Evolutionary conservation across 768 basidiomycete species (phyloP).

Genomic region (Tricholoma furcatifolium): DNA sequence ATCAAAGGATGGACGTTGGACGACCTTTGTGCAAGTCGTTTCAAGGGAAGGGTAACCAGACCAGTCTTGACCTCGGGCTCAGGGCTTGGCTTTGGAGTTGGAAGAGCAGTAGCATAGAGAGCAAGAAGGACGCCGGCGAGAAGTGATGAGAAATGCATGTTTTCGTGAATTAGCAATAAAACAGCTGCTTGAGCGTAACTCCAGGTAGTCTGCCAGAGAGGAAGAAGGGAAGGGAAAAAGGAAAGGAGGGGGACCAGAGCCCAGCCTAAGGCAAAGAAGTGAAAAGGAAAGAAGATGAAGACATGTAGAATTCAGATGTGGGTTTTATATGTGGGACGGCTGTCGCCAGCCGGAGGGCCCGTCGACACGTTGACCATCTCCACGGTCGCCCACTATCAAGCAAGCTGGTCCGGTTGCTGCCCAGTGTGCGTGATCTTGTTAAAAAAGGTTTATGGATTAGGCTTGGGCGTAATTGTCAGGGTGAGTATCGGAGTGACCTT

Average conservation of each 20-base stretch:
- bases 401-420: not conserved
- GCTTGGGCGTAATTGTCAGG: no score
- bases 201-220: conserved; percentile 14
- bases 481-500: no score
- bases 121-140: conserved; percentile 50
- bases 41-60: conserved; percentile 43
- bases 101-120: conserved; percentile 40
- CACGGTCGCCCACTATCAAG: no score
- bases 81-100: conserved; percentile 23
- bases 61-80: conserved; percentile 26
- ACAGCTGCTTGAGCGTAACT: conserved; percentile 24
- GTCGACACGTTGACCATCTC: no score
- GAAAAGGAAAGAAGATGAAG: conserved; percentile 15
- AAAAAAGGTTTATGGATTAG: no score
- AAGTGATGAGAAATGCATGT: conserved; percentile 60
- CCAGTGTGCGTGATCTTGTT: not conserved
- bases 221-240: conserved; percentile 29
- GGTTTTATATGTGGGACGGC: conserved; percentile 12
- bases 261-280: conserved; percentile 27
- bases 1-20: conserved; percentile 32
- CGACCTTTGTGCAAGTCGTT: conserved; percentile 31
- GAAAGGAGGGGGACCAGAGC: conserved; percentile 19
- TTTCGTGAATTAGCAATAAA: conserved; percentile 18
- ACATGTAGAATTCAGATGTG: not conserved
- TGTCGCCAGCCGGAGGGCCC: conserved; percentile 8